phyloP scores from a whole-genome alignment of 2,329 filamentous ascomycete species.

The Daldinia sp. region DNA sequence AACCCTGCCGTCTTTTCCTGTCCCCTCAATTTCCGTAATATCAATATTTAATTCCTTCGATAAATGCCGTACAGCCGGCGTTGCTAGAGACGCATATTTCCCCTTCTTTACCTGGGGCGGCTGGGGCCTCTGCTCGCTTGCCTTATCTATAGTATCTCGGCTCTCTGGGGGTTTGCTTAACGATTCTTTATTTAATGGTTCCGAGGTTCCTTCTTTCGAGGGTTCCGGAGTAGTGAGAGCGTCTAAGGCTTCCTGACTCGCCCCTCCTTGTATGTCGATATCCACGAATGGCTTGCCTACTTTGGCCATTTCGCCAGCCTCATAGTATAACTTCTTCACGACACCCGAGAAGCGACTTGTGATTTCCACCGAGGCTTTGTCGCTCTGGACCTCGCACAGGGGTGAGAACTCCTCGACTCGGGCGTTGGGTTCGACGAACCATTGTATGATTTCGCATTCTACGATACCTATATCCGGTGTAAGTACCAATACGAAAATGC shows the following conservation, averaged over 20 bases:
- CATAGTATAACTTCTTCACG: constrained; percentile 95
- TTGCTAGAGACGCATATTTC: constrained; percentile 80
- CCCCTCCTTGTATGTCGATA: constrained; percentile 87
- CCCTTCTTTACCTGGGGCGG: constrained; percentile 54
- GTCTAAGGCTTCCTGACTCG: constrained; percentile 67
- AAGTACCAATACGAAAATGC: constrained; percentile 18
- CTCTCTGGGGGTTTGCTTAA: constrained; percentile 34
- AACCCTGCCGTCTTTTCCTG: constrained; percentile 89
- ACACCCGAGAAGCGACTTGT: constrained; percentile 95
- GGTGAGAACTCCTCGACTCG: constrained; percentile 98
- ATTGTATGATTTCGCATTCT: constrained; percentile 98
- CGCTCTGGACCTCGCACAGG: constrained; percentile 96
- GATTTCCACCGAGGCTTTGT: constrained; percentile 92
- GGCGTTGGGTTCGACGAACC: constrained; percentile 97
- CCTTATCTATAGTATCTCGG: constrained; percentile 13
- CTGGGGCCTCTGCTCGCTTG: constrained; percentile 18
- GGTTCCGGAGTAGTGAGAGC: constrained; percentile 50
- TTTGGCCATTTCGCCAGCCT: constrained; percentile 94
- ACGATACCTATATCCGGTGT: constrained; percentile 76
- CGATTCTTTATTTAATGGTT: constrained; percentile 39
- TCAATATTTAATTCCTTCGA: constrained; percentile 81
- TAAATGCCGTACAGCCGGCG: constrained; percentile 89
- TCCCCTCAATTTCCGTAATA: constrained; percentile 81
- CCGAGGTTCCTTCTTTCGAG: constrained; percentile 42
- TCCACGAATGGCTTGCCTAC: constrained; percentile 95